These are phyloP conservation scores for Argentina anserina DNA, from an alignment of 306 rosid species.

Conservation along the genomic window DNA sequence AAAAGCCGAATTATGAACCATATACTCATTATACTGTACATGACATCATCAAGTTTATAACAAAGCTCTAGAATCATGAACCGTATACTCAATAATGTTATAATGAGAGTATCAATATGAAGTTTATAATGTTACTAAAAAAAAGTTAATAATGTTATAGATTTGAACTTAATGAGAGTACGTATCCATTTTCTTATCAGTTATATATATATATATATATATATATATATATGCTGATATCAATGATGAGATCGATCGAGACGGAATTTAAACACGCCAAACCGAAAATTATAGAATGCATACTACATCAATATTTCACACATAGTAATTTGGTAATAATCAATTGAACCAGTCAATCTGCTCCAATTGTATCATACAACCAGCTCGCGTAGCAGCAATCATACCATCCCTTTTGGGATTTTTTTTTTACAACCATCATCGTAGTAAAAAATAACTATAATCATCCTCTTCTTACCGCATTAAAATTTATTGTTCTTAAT, in stretches of 20 bases:
- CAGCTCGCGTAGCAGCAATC: neutral
- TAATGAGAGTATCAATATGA: no score
- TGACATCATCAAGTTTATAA: no score
- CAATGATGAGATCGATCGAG: neutral
- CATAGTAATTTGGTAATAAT: neutral
- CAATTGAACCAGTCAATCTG: neutral
- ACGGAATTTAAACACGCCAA: neutral
- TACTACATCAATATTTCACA: neutral
- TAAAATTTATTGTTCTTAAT: conserved; percentile 6
- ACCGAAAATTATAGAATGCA: neutral
- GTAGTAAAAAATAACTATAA: neutral
- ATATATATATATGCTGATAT: neutral
- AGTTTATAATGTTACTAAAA: no score
- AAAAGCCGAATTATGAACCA: neutral
- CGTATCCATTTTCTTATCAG: no score
- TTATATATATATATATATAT: no score
- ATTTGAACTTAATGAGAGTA: no score
- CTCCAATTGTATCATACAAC: neutral
- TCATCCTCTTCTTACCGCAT: neutral
- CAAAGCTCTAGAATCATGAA: no score
- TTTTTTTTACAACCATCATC: neutral
- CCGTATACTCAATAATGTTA: no score
- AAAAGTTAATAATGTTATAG: no score
- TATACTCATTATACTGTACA: no score
- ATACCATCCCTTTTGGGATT: neutral